phyloP scores from a whole-genome alignment of 192 early-diverging fungal species.

The Obelidium mucronatum region DNA sequence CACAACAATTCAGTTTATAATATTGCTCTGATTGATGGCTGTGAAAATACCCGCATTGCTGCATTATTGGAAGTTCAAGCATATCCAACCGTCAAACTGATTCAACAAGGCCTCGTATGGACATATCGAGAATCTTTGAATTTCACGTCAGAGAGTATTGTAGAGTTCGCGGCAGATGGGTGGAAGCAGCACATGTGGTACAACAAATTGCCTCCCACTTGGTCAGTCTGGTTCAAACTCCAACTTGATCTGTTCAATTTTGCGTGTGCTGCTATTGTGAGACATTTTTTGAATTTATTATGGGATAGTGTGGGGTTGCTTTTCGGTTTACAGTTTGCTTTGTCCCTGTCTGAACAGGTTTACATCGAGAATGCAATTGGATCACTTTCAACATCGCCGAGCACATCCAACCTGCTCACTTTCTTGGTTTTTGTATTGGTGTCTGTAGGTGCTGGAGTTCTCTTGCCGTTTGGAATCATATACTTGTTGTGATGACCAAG shows the following conservation, averaged over 20 bases:
- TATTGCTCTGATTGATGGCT: constrained; percentile 19
- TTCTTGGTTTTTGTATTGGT: background rate
- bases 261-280: background rate
- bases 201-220: constrained; percentile 28
- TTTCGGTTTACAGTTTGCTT: background rate
- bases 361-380: background rate
- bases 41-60: constrained; percentile 18
- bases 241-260: constrained; percentile 32
- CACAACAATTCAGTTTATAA: constrained; percentile 19
- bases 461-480: constrained; percentile 16
- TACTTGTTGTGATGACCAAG: background rate
- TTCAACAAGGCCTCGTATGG: constrained; percentile 33
- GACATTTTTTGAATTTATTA: background rate
- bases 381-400: background rate
- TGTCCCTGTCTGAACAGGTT: background rate
- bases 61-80: constrained; percentile 33
- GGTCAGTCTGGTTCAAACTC: constrained; percentile 31
- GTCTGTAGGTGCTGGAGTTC: constrained; percentile 1
- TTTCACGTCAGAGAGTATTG: background rate
- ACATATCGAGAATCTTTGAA: constrained; percentile 10
- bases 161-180: constrained; percentile 22
- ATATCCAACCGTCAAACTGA: constrained; percentile 30
- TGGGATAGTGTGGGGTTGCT: background rate
- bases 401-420: background rate
- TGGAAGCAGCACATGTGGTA: constrained; percentile 24